Percentiles rank a stretch among this genome's conserved stretches.
These are phyloP conservation scores for Globisporangium nunn DNA, from an alignment of 352 stramenopile genomes.

Conservation along the genomic window DNA sequence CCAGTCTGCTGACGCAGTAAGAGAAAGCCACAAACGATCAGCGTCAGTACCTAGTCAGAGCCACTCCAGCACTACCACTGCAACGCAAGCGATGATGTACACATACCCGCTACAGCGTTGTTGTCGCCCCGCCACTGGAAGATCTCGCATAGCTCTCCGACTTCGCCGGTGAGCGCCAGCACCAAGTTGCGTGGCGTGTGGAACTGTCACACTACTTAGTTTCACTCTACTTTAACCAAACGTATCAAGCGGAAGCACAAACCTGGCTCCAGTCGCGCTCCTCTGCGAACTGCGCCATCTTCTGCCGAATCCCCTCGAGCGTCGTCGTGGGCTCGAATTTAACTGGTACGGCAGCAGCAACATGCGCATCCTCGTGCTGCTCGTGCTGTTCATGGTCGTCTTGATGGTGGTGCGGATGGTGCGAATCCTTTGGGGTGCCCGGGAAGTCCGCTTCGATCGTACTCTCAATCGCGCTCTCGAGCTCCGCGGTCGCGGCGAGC, in stretches of 20 bases:
- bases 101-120: slow-evolving; percentile 29
- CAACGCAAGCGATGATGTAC: slow-evolving; percentile 1
- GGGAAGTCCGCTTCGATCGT: slow-evolving; percentile 29
- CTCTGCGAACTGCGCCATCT: slow-evolving; percentile 46
- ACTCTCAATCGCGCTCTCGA: slow-evolving; percentile 47
- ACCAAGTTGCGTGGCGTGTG: slow-evolving; percentile 89
- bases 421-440: slow-evolving; percentile 9
- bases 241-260: not conserved
- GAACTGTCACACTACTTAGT: slow-evolving; percentile 14
- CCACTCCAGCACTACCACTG: not conserved
- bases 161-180: slow-evolving; percentile 91
- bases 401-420: not conserved
- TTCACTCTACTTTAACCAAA: too few species aligned
- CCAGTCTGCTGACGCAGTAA: slow-evolving; percentile 34
- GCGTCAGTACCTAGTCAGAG: not conserved
- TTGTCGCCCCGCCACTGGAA: slow-evolving; percentile 93
- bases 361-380: not conserved
- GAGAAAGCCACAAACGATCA: not conserved
- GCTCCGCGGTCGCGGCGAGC: slow-evolving; percentile 20
- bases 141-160: slow-evolving; percentile 93
- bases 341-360: not conserved
- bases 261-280: slow-evolving; percentile 64
- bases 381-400: not conserved
- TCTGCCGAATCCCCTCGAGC: slow-evolving; percentile 44
- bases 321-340: slow-evolving; percentile 54